phyloP scores from a whole-genome alignment of 2,329 filamentous ascomycete species.

The Alternaria dauci region DNA sequence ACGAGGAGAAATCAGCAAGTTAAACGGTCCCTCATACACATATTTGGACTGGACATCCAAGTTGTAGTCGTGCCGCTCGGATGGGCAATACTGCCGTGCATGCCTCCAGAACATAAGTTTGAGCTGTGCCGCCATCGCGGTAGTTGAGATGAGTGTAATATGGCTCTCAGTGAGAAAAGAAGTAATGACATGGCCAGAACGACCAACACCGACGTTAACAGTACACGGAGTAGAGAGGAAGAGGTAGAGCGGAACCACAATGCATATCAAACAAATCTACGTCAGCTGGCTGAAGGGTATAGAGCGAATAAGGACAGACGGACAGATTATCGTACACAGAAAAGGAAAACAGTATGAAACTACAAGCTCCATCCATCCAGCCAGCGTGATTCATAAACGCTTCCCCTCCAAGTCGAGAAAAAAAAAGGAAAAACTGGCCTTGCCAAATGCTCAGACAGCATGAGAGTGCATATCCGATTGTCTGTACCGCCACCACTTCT shows the following conservation, averaged over 20 bases:
- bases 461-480: conserved; percentile 21
- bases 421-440: not conserved
- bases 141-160: too few relatives aligned
- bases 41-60: not conserved
- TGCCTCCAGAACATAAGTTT: not conserved
- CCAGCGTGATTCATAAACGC: not conserved
- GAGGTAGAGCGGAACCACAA: not conserved
- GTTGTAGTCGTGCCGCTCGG: not conserved
- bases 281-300: conserved; percentile 13
- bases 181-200: not conserved
- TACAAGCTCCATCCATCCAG: not conserved
- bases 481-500: conserved; percentile 34
- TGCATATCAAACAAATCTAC: not conserved
- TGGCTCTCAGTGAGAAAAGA: not conserved
- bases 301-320: conserved; percentile 1
- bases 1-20: not conserved
- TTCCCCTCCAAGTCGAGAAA: not conserved
- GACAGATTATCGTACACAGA: not conserved
- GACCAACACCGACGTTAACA: not conserved
- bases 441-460: conserved; percentile 11
- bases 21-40: not conserved
- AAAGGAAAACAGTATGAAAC: not conserved
- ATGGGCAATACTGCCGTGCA: not conserved
- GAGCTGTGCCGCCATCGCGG: not conserved
- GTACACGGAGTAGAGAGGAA: not conserved